Base-by-base conservation (phyloP, 2,329 filamentous ascomycete species). In the Fusarium haematococcum region DNA sequence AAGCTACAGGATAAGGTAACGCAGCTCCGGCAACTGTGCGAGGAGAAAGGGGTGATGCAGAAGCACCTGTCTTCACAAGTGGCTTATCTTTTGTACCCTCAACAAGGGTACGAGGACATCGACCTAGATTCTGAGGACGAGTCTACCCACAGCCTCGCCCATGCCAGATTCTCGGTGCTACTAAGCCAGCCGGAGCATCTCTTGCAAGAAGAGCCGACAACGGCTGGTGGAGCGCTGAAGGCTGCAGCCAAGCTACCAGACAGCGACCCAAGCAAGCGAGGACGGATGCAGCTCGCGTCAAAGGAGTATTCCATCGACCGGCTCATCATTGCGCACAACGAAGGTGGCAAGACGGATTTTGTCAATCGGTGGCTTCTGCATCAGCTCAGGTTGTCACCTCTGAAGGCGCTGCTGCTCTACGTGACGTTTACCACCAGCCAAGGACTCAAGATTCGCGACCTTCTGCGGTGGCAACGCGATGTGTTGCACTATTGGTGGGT, bases 291-390 rank as follows among this genome's bases (percentile, higher is more conserved):
- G 2, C 79, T 83, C 23, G 85, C 86, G 3, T 81, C 83, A 60
- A 89, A 87, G 67, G 88, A 89, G 75, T 84, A 83, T n/a, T 82
- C 81, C 35, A 89, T 89, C 61, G 80, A 85, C 50, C 82, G 79
- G 7, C 81, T 88, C 13, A 77, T 88, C 58, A 74, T 73, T 27
- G 83, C 84, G 4, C 75, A 79, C 4, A 75, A 81, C 13, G 75
- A 77, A 3, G 83, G 82, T 4, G 82, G 83, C 72, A 86, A 84
- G 70, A 79, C 78, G 2, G 85, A 88, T 59, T 88, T 84, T 65
- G 84, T 90, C 74, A 82, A 83, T 71, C 82, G 86, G 45, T 90
- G 88, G 88, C 79, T 90, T 4, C 81, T 90, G 14, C 86, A 89
- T 57, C 84, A 85, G 48, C 81, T 90, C 45, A 84, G 87, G 39